Conservation (phyloP, 179 eudicot genomes). For the Pouteria campechiana region DNA sequence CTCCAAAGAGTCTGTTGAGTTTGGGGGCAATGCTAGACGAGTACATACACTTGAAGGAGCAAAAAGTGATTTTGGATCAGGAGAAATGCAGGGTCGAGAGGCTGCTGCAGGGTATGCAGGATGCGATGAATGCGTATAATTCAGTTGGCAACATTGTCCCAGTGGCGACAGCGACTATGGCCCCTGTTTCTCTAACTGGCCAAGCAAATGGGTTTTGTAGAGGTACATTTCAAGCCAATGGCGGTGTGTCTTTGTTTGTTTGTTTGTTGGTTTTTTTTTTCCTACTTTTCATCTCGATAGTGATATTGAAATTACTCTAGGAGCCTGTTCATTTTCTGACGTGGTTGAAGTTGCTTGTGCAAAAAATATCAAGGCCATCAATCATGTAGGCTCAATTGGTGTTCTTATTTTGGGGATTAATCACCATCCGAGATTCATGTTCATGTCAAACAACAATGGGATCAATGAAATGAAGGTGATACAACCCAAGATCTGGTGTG, state of each 20-base stretch:
- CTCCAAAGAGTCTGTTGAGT: constrained; percentile 50
- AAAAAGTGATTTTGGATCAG: constrained; percentile 46
- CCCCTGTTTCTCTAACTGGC: constrained; percentile 8
- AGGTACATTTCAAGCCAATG: constrained; percentile 22
- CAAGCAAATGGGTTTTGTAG: constrained; percentile 8
- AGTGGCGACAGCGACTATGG: constrained; percentile 4
- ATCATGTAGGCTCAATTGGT: too few species aligned
- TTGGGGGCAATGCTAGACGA: constrained; percentile 65
- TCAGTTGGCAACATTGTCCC: constrained; percentile 8
- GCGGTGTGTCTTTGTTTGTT: not conserved
- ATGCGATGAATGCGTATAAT: constrained; percentile 58
- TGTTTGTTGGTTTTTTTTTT: not conserved
- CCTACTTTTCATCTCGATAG: not conserved
- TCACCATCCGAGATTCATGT: too few species aligned
- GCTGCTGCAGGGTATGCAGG: constrained; percentile 67
- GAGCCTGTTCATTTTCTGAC: not conserved
- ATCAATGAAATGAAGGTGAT: too few species aligned
- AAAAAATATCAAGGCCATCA: too few species aligned
- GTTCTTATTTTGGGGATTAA: too few species aligned
- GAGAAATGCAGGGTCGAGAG: constrained; percentile 52
- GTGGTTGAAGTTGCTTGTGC: too few species aligned
- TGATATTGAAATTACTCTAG: not conserved
- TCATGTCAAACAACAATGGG: too few species aligned
- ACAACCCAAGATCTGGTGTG: too few species aligned
- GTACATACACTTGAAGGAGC: constrained; percentile 67